These are phyloP conservation scores for Hypoxylon perforatum DNA, from an alignment of 495 filamentous ascomycete species.

Conservation along the genomic window DNA sequence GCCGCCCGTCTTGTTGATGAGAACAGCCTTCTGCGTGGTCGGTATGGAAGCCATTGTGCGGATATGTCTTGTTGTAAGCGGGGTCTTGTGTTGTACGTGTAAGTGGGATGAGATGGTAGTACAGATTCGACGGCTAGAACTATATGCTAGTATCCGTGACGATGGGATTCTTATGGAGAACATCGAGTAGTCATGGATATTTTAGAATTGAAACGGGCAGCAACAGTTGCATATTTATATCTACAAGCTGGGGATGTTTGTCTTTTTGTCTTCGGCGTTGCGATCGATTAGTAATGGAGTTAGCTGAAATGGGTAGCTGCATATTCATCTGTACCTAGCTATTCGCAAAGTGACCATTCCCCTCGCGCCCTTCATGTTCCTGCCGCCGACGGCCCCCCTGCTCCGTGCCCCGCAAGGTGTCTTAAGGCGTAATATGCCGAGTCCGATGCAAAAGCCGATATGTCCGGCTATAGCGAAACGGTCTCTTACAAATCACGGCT, in stretches of 20 bases:
- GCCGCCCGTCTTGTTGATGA: conserved; percentile 81
- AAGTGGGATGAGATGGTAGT: conserved; percentile 14
- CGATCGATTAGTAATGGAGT: background rate
- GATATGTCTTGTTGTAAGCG: conserved; percentile 1
- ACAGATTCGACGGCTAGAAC: conserved; percentile 16
- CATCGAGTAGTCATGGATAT: too few species aligned
- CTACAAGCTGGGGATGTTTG: too few species aligned
- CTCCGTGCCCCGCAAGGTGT: conserved; percentile 19
- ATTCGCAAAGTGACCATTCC: conserved; percentile 28
- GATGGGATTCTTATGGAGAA: conserved; percentile 28
- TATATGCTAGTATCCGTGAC: conserved; percentile 22
- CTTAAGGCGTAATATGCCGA: conserved; percentile 16
- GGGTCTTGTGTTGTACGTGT: conserved; percentile 9
- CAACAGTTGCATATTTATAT: too few species aligned
- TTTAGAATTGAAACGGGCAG: background rate
- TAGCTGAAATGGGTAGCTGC: background rate
- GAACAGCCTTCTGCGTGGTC: conserved; percentile 78
- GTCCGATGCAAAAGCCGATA: conserved; percentile 3
- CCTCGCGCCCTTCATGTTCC: too few species aligned
- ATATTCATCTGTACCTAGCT: background rate
- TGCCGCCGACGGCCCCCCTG: background rate
- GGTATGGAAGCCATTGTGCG: conserved; percentile 52
- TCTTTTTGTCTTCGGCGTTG: too few species aligned
- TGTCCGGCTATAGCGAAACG: background rate
- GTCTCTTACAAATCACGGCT: background rate